Base-by-base conservation (phyloP, 495 filamentous ascomycete species). In the Podospora pseudopauciseta region DNA sequence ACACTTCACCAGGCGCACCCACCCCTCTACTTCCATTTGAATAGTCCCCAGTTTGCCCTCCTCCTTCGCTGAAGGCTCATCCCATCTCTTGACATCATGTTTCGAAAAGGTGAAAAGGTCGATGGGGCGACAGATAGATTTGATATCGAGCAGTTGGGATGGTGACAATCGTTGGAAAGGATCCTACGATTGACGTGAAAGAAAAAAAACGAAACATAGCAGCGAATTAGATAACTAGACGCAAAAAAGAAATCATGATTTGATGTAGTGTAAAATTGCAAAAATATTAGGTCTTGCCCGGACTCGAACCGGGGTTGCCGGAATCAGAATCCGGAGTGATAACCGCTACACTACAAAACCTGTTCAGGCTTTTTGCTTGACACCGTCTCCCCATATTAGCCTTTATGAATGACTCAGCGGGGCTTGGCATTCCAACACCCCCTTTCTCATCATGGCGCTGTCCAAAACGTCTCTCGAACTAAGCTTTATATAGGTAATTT, bases 261-360 rank as follows among this genome's bases (percentile, higher is more conserved):
- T 49, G 15, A 6, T 49, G 39, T 0, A 1, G 39, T 13, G 18
- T 16, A 49, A 49, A 49, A 16, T 11, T 6, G 0, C 5, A 16
- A 49, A 49, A 49, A 0, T 3, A 49, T 49, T 0, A 71, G 69
- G 69, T 71, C 69, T 44, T 66, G 32, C 69, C 69, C 69, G 69
- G 69, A 71, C 61, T 71, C 69, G 69, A 71, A 71, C 69, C 69
- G 69, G 69, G 69, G 69, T 70, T 26, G 23, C 55, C 55, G 23
- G 55, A 58, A 58, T 58, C 55, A 58, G 55, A 58, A 58, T 58
- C 55, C 23, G 55, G 55, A 26, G 55, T 58, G 55, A 58, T 58
- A 58, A 58, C 55, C 55, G 55, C 55, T 58, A 58, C 55, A 69
- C 67, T 69, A 69, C 65, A 69, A 57, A 69, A 69, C 67, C 67